Conservation (phyloP, 371 early-diverging fungal species). For the Actinomortierella ambigua region DNA sequence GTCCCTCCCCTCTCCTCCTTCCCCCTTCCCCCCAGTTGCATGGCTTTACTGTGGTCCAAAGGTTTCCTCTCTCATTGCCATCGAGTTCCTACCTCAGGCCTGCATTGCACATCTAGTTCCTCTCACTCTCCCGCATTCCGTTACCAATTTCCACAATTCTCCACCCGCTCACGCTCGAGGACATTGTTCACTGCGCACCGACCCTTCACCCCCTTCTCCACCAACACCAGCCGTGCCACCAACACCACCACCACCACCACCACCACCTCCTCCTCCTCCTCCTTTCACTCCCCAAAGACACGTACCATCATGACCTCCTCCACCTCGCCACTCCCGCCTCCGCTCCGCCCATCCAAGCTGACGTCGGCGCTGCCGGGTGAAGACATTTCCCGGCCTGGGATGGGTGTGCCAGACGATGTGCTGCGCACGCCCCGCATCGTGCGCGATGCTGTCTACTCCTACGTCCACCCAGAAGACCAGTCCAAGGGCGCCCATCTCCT, state of each 20-base stretch:
- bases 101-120: no score
- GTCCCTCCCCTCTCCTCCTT: no score
- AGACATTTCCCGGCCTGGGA: conserved; percentile 21
- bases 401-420: conserved; percentile 26
- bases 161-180: no score
- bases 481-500: conserved; percentile 27
- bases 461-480: conserved; percentile 59
- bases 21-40: no score
- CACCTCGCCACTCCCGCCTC: conserved; percentile 24
- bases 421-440: conserved; percentile 57
- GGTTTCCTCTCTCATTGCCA: no score
- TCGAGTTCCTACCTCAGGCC: no score
- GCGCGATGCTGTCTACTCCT: conserved; percentile 62
- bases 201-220: neutral
- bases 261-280: neutral
- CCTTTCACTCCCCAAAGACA: neutral
- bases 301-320: conserved; percentile 11
- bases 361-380: conserved; percentile 41
- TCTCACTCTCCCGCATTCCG: no score
- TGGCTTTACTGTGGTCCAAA: no score
- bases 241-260: neutral
- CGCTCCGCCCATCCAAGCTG: conserved; percentile 26
- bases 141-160: no score
- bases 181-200: no score
- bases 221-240: neutral